Evolutionary conservation across 139 green algal species (phyloP).

Genomic region (Microglena sp.): DNA sequence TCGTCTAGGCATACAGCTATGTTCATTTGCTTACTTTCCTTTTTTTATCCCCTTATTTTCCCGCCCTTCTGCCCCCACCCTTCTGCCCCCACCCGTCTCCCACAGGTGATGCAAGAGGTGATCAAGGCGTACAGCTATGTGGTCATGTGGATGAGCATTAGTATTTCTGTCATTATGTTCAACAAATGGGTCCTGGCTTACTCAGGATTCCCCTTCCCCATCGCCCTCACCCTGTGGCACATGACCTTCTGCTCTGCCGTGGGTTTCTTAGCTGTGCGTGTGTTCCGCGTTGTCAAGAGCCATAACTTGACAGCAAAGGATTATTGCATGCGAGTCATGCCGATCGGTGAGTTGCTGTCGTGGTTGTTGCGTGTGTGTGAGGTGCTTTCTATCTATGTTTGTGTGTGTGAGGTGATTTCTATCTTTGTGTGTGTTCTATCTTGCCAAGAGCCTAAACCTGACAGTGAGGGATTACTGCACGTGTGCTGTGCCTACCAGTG

Average conservation of each 20-base stretch:
- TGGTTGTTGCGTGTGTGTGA: too few relatives aligned
- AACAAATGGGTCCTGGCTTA: slow-evolving; percentile 89
- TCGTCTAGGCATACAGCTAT: too few relatives aligned
- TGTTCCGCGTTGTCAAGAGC: slow-evolving; percentile 51
- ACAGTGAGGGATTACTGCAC: too few relatives aligned
- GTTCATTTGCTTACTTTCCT: too few relatives aligned
- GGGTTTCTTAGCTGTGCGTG: slow-evolving; percentile 51
- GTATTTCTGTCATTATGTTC: slow-evolving; percentile 78
- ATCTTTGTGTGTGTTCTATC: too few relatives aligned
- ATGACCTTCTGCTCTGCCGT: slow-evolving; percentile 81
- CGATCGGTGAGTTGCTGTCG: slow-evolving; percentile 56
- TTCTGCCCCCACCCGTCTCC: too few relatives aligned
- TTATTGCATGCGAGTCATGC: slow-evolving; percentile 57
- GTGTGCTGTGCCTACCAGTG: too few relatives aligned
- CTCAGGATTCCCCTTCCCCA: slow-evolving; percentile 82
- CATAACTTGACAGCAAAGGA: slow-evolving; percentile 63
- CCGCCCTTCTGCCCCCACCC: too few relatives aligned
- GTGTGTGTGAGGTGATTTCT: too few relatives aligned
- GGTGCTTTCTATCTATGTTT: too few relatives aligned
- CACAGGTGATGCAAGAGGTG: slow-evolving; percentile 31
- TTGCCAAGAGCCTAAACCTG: too few relatives aligned
- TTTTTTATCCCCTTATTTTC: too few relatives aligned
- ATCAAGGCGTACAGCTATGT: slow-evolving; percentile 61
- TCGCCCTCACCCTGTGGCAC: slow-evolving; percentile 79
- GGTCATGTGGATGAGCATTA: slow-evolving; percentile 70